These are phyloP conservation scores for Sporothrix euskadiensis DNA, from an alignment of 2,329 filamentous ascomycete genomes.

Conservation along the genomic window DNA sequence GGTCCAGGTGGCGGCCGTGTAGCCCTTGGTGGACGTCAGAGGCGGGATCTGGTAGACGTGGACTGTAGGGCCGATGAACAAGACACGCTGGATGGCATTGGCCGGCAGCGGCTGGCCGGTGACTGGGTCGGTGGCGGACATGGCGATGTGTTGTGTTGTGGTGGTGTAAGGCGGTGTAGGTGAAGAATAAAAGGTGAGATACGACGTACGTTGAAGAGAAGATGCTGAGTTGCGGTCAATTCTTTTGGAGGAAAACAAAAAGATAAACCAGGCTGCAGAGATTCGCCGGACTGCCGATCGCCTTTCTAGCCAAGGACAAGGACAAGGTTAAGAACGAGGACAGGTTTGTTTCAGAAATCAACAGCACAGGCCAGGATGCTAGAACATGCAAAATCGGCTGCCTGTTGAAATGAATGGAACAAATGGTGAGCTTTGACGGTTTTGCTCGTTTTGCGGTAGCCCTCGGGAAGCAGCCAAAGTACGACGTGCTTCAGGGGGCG, in stretches of 20 bases:
- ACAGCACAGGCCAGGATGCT: neutral
- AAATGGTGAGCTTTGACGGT: neutral
- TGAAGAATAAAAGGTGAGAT: neutral
- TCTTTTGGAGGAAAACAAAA: neutral
- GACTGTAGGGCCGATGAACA: constrained; percentile 72
- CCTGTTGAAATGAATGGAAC: neutral
- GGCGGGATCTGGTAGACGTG: constrained; percentile 90
- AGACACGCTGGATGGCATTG: constrained; percentile 80
- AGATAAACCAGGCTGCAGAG: neutral
- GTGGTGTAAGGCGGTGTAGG: neutral
- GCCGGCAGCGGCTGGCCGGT: constrained; percentile 67
- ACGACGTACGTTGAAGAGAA: neutral
- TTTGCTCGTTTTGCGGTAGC: neutral
- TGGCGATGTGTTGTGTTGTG: constrained; percentile 36
- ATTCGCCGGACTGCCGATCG: neutral
- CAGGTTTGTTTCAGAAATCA: neutral
- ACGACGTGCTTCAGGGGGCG: neutral
- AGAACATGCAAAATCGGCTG: neutral
- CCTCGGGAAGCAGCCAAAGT: neutral
- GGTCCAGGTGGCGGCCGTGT: constrained; percentile 78
- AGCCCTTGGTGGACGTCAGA: constrained; percentile 73
- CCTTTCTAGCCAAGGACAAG: neutral
- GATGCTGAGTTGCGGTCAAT: neutral
- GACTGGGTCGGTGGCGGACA: constrained; percentile 69
- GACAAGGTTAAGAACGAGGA: neutral